These are phyloP conservation scores for Nitzschia sp. DNA, from an alignment of 108 stramenopile species.

Conservation along the genomic window DNA sequence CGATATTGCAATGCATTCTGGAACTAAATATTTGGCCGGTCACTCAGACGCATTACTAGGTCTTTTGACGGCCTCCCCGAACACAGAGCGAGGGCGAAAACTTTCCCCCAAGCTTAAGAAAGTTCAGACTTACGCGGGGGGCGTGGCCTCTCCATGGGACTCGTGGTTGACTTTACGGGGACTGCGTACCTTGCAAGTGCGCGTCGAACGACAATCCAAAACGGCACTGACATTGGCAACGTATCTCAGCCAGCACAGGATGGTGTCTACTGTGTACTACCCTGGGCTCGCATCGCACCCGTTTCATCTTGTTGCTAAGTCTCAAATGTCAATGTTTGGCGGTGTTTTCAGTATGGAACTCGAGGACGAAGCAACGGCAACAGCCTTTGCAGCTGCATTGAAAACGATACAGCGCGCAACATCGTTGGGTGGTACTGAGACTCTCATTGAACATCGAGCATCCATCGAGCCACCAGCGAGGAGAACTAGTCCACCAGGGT, in stretches of 20 bases:
- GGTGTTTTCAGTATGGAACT: slow-evolving; percentile 93
- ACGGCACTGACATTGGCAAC: slow-evolving; percentile 62
- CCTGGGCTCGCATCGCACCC: slow-evolving; percentile 90
- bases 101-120: slow-evolving; percentile 39
- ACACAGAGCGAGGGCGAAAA: slow-evolving; percentile 47
- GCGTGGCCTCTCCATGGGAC: slow-evolving; percentile 82
- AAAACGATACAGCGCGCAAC: slow-evolving; percentile 81
- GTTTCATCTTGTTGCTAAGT: slow-evolving; percentile 76
- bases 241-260: slow-evolving; percentile 41
- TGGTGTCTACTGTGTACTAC: slow-evolving; percentile 78
- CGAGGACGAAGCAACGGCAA: slow-evolving; percentile 60
- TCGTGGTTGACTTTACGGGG: slow-evolving; percentile 90
- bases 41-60: slow-evolving; percentile 89
- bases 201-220: slow-evolving; percentile 70
- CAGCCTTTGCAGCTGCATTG: slow-evolving; percentile 79
- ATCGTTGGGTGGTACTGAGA: slow-evolving; percentile 96
- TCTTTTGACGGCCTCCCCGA: slow-evolving; percentile 65
- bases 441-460: slow-evolving; percentile 90
- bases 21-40: slow-evolving; percentile 89
- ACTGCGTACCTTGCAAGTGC: slow-evolving; percentile 75
- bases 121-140: slow-evolving; percentile 62
- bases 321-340: slow-evolving; percentile 75
- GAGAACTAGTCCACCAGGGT: slow-evolving; percentile 71
- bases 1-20: slow-evolving; percentile 81
- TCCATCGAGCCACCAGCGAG: slow-evolving; percentile 87